Evolutionary conservation across 2,329 filamentous ascomycete species (phyloP).

Genomic region (Cordyceps cicadae): DNA sequence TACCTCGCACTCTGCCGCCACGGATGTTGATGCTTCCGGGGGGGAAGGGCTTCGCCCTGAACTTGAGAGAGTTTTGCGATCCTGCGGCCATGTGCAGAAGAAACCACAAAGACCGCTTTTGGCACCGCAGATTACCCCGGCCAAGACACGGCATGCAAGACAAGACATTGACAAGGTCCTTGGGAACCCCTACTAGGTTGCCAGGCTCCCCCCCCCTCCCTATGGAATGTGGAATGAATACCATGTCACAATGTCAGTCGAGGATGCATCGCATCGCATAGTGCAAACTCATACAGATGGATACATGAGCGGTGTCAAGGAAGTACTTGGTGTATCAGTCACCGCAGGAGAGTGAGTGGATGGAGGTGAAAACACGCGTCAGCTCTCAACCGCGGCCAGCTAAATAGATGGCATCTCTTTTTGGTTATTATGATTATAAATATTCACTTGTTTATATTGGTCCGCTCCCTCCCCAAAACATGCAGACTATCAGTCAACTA

Average conservation of each 20-base stretch:
- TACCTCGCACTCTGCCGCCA: not conserved
- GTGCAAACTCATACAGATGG: too few species aligned
- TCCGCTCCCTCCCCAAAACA: not conserved
- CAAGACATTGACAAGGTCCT: not conserved
- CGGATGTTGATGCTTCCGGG: slow-evolving; percentile 1
- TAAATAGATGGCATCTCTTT: too few species aligned
- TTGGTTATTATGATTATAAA: not conserved
- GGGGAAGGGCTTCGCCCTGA: too few species aligned
- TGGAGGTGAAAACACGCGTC: not conserved
- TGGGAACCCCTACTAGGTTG: not conserved
- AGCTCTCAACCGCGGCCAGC: not conserved
- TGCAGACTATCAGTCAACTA: too few species aligned
- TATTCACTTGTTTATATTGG: not conserved
- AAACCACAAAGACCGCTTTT: not conserved
- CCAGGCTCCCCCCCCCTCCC: not conserved
- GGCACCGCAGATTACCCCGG: not conserved
- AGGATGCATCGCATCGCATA: too few species aligned
- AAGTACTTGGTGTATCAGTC: not conserved
- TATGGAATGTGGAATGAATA: not conserved
- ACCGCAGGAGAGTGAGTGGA: too few species aligned
- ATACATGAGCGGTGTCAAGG: too few species aligned
- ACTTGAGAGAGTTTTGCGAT: too few species aligned
- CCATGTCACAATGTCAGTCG: too few species aligned
- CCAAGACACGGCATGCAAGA: slow-evolving; percentile 8
- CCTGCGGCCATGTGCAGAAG: not conserved